Base-by-base conservation (phyloP, 257 asterid species). In the Rauvolfia tetraphylla region DNA sequence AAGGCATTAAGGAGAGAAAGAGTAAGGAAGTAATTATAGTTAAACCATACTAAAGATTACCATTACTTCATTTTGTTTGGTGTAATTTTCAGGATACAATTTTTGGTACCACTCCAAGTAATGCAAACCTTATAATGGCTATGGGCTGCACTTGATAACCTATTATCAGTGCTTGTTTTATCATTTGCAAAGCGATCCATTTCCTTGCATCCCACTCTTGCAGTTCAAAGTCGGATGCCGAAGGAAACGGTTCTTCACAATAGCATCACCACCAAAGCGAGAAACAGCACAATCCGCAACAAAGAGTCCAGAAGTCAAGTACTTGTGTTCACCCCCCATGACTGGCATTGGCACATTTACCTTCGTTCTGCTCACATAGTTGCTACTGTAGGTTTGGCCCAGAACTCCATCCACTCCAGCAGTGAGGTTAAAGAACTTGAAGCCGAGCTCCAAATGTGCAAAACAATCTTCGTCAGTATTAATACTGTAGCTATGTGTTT, bases 401-500 rank as follows among this genome's bases (percentile, higher is more conserved):
- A 91, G 59, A n/a, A 91, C 89, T 38, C 93, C 97, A 13, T 81
- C 76, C 13, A 84, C 89, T 0, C 63, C 62, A 18, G 75, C 90
- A 1, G 79, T 80, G 8, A 89, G 38, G 0, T 85, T 68, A 2
- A 54, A 86, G 75, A 91, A 88, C 41, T 88, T 91, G 81, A 91
- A 89, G 0, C 81, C 95, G 42, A 89, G 38, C 5, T 89, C 97
- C n/a, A 89, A 83, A 83, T 89, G 95, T 0, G 95, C 95, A 25
- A 87, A 91, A 63, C 92, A 89, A 44, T 91, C 87, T 0, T 84
- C 89, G 0, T 81, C 72, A 0, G 83, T 85, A 20, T 56, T 57
- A 25, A 90, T 88, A 3, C 90, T 84, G 22, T 91, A 91, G 44
- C 82, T 82, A 44, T 91, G 95, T 13, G 87, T 83, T 48, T 22